Base-by-base conservation (phyloP, 805 yeast genomes). In the Wickerhamomyces queroliae region DNA sequence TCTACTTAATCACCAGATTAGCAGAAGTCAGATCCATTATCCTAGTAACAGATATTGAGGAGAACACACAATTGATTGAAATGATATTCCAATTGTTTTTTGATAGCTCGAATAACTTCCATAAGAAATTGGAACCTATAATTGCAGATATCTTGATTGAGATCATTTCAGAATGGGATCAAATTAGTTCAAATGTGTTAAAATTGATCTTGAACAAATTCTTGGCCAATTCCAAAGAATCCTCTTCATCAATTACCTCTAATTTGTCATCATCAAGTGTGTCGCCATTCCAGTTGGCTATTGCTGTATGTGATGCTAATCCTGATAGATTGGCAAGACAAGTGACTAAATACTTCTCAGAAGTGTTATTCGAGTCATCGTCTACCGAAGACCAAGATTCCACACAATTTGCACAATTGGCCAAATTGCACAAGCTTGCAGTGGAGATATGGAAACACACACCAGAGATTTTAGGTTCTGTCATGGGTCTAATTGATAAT, bases 321-420 rank as follows among this genome's bases (percentile, higher is more conserved):
- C 58, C 78, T 1, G 95, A 84, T 45, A 69, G 88, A 44, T 69
- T 89, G 71, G 76, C 91, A 13, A 72, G 95, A 46, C 77, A 78
- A 44, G 66, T 86, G 25, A 83, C 95, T 3, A 89, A 81, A 54
- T 82, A 80, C 48, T 84, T 87, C 46, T 80, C 95, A 0, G 95
- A 88, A 50, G 68, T 78, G 43, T 56, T 88, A 9, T 80, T 80
- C 50, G 83, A 56, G n/a, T n/a, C n/a, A n/a, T n/a, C n/a, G n/a
- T n/a, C n/a, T 31, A 48, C 48, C 35, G 59, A 58, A n/a, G 57
- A 54, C n/a, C 52, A 47, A 15, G 48, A 45, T 10, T 35, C 32
- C 23, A 43, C 35, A 43, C 47, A 41, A 21, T 40, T 62, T 36
- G 70, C 66, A 32, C 76, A 74, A 17, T 59, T 85, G 38, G 66